These are phyloP conservation scores for Stachybotrys chlorohalonatus DNA, from an alignment of 2,329 filamentous ascomycete species.

Conservation along the genomic window DNA sequence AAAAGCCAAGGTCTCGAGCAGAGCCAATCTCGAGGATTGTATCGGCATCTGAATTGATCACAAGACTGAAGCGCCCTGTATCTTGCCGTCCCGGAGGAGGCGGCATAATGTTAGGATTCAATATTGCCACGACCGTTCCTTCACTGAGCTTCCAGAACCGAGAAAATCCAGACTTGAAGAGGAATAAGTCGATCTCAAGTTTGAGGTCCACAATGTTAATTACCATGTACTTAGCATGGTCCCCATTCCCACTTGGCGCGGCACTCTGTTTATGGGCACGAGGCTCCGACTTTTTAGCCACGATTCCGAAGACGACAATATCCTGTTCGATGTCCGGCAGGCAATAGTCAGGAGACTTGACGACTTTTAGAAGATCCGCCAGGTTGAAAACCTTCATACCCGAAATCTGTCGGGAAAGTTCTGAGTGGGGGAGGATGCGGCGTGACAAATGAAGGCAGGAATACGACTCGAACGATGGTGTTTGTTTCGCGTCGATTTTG, in stretches of 20 bases:
- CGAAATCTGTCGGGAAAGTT: constrained; percentile 67
- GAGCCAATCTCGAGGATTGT: constrained; percentile 83
- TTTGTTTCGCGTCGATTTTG: constrained; percentile 7
- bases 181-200: constrained; percentile 83
- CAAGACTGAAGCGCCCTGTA: constrained; percentile 76
- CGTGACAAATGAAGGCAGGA: constrained; percentile 77
- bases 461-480: constrained; percentile 69
- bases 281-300: constrained; percentile 82
- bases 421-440: constrained; percentile 72
- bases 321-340: constrained; percentile 78
- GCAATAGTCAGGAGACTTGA: constrained; percentile 76
- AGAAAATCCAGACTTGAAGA: constrained; percentile 85
- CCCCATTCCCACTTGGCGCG: constrained; percentile 37
- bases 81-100: constrained; percentile 67
- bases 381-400: constrained; percentile 71
- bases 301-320: constrained; percentile 78
- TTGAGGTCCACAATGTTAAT: constrained; percentile 79
- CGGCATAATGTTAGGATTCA: constrained; percentile 88
- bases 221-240: constrained; percentile 84
- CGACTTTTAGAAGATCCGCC: constrained; percentile 68
- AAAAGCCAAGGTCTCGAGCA: constrained; percentile 79
- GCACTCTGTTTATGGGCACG: constrained; percentile 44
- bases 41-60: constrained; percentile 78
- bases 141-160: constrained; percentile 89
- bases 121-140: constrained; percentile 83